Evolutionary conservation across 345 rosid species (phyloP).

Genomic region (Arabis hirsuta): DNA sequence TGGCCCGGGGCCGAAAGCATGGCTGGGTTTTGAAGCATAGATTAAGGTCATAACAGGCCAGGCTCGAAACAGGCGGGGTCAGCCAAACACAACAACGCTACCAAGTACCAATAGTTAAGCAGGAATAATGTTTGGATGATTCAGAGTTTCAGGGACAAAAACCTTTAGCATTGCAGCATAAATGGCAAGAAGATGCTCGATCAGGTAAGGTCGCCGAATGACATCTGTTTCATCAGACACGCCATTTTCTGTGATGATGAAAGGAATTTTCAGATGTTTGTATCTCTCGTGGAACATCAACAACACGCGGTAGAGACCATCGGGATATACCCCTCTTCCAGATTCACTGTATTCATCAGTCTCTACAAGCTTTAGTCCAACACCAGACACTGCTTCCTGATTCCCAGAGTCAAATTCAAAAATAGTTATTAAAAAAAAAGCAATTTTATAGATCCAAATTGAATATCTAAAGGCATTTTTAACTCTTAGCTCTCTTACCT

Average conservation of each 20-base stretch:
- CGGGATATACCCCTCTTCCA: conserved; percentile 96
- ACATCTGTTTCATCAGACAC: conserved; percentile 86
- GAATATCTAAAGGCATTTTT: conserved; percentile 2
- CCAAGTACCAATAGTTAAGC: conserved; percentile 21
- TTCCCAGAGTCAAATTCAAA: conserved; percentile 30
- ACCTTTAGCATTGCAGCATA: conserved; percentile 87
- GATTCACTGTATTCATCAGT: conserved; percentile 98
- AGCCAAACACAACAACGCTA: conserved; percentile 13
- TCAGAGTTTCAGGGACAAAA: conserved; percentile 38
- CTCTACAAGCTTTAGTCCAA: conserved; percentile 86
- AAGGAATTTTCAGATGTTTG: conserved; percentile 76
- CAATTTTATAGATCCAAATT: conserved; percentile 7
- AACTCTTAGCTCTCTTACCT: conserved; percentile 50
- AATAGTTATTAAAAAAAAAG: conserved; percentile 14
- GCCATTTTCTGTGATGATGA: conserved; percentile 87
- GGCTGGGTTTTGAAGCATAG: not conserved
- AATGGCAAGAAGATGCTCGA: conserved; percentile 88
- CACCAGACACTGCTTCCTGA: conserved; percentile 86
- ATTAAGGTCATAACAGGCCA: conserved; percentile 17
- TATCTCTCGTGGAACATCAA: conserved; percentile 83
- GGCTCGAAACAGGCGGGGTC: not conserved
- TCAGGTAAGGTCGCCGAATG: conserved; percentile 81
- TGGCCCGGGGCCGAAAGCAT: not conserved
- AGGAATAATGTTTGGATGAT: conserved; percentile 14
- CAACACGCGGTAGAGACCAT: conserved; percentile 79